Evolutionary conservation across 192 early-diverging fungal genomes (phyloP).

Genomic region (Jimgerdemannia lactiflua): DNA sequence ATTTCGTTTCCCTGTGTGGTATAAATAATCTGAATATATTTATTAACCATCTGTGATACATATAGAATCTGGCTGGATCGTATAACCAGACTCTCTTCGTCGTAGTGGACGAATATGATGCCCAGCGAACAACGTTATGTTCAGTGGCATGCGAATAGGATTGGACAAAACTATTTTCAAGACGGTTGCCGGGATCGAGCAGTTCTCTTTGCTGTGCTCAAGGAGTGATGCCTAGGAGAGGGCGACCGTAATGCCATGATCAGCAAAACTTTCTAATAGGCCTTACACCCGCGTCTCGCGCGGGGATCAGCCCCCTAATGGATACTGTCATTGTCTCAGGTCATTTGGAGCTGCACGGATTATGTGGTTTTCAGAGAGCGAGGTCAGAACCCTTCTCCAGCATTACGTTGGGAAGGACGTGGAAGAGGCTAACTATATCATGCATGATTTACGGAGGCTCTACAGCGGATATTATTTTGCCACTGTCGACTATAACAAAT

Average conservation of each 20-base stretch:
- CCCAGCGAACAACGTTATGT: constrained; percentile 30
- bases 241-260: constrained; percentile 22
- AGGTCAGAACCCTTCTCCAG: constrained; percentile 34
- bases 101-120: constrained; percentile 35
- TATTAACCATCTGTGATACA: too few relatives aligned
- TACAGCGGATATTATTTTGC: constrained; percentile 38
- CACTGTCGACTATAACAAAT: constrained; percentile 20
- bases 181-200: constrained; percentile 22
- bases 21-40: constrained; percentile 8
- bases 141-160: constrained; percentile 17
- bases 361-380: constrained; percentile 32
- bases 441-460: constrained; percentile 21
- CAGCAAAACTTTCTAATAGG: constrained; percentile 34
- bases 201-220: constrained; percentile 29
- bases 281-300: constrained; percentile 26
- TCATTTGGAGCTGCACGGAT: constrained; percentile 25
- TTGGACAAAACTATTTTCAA: constrained; percentile 15
- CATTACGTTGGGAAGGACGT: constrained; percentile 27
- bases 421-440: constrained; percentile 17
- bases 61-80: constrained; percentile 23
- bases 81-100: constrained; percentile 16
- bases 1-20: constrained; percentile 7
- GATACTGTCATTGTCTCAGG: constrained; percentile 29
- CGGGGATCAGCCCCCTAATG: constrained; percentile 26
- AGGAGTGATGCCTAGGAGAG: constrained; percentile 22